Conservation (phyloP, 2,329 filamentous ascomycete species). For the Nigrospora sphaerica region DNA sequence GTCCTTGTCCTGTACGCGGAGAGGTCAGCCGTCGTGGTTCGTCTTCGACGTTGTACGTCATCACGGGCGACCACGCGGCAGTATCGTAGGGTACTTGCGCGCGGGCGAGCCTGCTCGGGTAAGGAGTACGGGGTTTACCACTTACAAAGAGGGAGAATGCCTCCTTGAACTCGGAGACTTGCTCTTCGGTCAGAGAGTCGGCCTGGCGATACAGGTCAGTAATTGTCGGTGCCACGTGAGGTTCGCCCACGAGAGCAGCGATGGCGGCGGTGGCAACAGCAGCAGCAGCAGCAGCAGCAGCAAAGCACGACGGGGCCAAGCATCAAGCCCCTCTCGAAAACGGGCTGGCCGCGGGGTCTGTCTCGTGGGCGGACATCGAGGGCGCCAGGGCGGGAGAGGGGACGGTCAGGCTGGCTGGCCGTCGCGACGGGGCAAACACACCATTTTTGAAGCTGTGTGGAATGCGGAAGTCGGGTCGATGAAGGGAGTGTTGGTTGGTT, state of each 20-base stretch:
- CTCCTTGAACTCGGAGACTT: constrained; percentile 99
- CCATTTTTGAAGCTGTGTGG: constrained; percentile 3
- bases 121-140: constrained; percentile 8
- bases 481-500: not conserved
- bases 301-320: no score
- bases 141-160: constrained; percentile 99
- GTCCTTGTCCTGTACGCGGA: constrained; percentile 68
- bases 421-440: not conserved
- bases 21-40: constrained; percentile 6
- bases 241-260: no score
- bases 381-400: no score
- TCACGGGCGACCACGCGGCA: not conserved
- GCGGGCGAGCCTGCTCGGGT: not conserved
- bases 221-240: no score
- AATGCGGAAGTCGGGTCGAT: not conserved
- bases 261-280: no score
- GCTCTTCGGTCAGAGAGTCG: constrained; percentile 98
- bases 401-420: no score
- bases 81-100: not conserved
- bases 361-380: no score
- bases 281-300: no score
- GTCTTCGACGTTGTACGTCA: constrained; percentile 7
- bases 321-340: no score
- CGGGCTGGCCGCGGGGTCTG: no score
- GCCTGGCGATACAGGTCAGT: constrained; percentile 48